Evolutionary conservation across 768 basidiomycete genomes (phyloP).

Genomic region (Tylopilus plumbeoviolaceoides): DNA sequence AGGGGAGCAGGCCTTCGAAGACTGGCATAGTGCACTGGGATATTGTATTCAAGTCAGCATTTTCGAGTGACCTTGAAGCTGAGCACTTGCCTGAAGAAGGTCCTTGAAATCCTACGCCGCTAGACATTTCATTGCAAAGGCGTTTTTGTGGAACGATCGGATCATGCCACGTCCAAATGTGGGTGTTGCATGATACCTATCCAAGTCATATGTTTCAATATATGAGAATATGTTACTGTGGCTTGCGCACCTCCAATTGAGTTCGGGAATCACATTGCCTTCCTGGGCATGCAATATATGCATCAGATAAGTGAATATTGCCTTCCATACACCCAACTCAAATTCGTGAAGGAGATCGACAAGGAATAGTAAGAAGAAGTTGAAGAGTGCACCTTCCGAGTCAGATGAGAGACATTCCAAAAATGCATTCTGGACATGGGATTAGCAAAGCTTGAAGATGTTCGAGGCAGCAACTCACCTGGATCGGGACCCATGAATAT

Average conservation of each 20-base stretch:
- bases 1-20: background rate
- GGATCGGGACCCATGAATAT: too few species aligned
- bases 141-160: too few species aligned
- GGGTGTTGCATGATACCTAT: conserved; percentile 12
- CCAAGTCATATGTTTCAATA: too few species aligned
- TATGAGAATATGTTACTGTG: too few species aligned
- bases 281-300: background rate
- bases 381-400: background rate
- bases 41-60: background rate
- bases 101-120: conserved; percentile 39
- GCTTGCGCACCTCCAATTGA: background rate
- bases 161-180: too few species aligned
- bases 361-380: background rate
- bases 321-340: conserved; percentile 25
- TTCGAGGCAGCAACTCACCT: too few species aligned
- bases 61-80: too few species aligned
- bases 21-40: background rate
- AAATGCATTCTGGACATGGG: too few species aligned
- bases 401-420: too few species aligned
- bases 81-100: conserved; percentile 9
- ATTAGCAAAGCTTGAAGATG: too few species aligned
- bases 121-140: too few species aligned
- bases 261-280: too few species aligned
- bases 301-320: conserved; percentile 16
- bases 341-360: conserved; percentile 18